A percentile compares a stretch with the other conserved stretches of the same genome.
Evolutionary conservation across 305 asterid genomes (phyloP).

Genomic region (Solanum chacoense): DNA sequence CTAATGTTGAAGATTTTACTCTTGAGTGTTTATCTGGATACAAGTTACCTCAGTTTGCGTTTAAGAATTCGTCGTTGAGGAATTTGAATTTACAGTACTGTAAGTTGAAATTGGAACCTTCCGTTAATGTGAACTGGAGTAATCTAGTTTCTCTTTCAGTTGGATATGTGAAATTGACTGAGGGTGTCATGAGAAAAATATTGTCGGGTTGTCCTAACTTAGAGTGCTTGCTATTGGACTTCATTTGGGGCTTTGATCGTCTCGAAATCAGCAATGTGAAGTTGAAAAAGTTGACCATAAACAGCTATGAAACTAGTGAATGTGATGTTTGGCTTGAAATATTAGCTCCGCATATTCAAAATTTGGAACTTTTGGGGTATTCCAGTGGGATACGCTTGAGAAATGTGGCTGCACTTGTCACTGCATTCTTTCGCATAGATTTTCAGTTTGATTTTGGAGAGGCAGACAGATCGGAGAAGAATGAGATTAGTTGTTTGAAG

Average conservation of each 20-base stretch:
- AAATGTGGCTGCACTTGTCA: not conserved
- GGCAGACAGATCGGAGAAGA: not conserved
- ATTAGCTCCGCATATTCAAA: not conserved
- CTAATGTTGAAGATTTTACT: not conserved
- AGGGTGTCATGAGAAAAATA: not conserved
- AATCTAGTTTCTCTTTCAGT: not conserved
- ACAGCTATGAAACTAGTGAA: not conserved
- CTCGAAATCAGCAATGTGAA: not conserved
- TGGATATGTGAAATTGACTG: not conserved
- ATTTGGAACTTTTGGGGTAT: not conserved
- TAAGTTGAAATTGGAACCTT: not conserved
- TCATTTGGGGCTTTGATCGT: not conserved
- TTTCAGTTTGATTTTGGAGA: not conserved
- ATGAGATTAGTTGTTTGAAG: not conserved
- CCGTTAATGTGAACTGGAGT: not conserved
- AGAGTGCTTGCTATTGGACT: not conserved
- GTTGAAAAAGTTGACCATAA: not conserved
- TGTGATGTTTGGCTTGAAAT: not conserved
- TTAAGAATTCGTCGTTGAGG: not conserved
- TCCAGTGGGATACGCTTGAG: not conserved
- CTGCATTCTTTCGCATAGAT: not conserved
- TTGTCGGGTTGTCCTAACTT: constrained; percentile 15
- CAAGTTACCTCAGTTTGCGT: constrained; percentile 1
- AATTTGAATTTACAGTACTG: not conserved
- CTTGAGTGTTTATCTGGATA: not conserved